Percentiles rank a stretch among this genome's conserved stretches.
Evolutionary conservation across 140 eudicot genomes (phyloP).

Genomic region (Stevia rebaudiana): DNA sequence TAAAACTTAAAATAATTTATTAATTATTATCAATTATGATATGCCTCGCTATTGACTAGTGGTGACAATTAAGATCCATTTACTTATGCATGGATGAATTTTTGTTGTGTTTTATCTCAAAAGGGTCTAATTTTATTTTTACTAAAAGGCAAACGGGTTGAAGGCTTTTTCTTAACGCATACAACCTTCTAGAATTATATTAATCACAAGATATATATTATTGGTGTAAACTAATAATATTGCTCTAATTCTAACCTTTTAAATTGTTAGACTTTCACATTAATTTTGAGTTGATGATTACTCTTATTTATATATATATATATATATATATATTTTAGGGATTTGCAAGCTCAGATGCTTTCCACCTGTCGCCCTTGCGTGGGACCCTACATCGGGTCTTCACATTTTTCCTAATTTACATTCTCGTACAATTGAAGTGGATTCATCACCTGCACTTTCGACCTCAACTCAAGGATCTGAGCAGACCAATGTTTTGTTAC

Average conservation of each 20-base stretch:
- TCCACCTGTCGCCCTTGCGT: constrained; percentile 95
- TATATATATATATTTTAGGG: constrained; percentile 43
- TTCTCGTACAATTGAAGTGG: constrained; percentile 74
- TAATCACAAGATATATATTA: no score
- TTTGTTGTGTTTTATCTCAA: no score
- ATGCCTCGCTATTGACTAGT: no score
- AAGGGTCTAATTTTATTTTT: no score
- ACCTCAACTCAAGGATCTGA: constrained; percentile 64
- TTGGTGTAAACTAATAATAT: no score
- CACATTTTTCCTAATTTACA: constrained; percentile 69
- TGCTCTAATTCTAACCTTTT: neutral
- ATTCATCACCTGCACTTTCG: constrained; percentile 97
- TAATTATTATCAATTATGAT: neutral
- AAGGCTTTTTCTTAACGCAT: no score
- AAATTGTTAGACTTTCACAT: constrained; percentile 4
- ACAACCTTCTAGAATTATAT: no score
- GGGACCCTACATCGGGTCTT: constrained; percentile 87
- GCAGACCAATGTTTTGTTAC: constrained; percentile 62
- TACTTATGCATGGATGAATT: neutral
- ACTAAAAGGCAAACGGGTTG: no score
- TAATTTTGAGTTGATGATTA: constrained; percentile 10
- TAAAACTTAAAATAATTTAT: neutral
- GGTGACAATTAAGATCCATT: neutral
- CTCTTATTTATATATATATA: constrained; percentile 17
- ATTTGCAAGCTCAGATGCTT: constrained; percentile 95